A percentile compares a stretch with the other conserved stretches of the same genome.
Conservation (phyloP, 1,284 basidiomycete species). For the Ustilago tritici region DNA sequence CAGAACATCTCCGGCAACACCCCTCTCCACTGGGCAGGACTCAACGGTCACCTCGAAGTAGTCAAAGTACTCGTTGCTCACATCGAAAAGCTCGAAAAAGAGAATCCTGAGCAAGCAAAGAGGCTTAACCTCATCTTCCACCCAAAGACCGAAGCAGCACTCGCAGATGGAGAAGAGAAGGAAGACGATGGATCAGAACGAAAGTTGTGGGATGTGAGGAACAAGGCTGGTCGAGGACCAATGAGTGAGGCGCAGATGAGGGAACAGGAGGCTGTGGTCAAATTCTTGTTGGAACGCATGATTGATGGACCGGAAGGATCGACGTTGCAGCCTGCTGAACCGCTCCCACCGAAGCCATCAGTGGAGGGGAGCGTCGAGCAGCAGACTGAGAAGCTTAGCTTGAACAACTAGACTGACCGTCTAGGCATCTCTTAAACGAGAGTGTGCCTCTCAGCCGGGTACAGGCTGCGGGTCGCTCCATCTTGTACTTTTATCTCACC, state of each 20-base stretch:
- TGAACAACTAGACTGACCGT: slow-evolving; percentile 8
- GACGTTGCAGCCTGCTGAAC: slow-evolving; percentile 23
- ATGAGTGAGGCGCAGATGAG: slow-evolving; percentile 69
- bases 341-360: slow-evolving; percentile 23
- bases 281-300: slow-evolving; percentile 60
- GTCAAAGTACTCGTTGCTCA: slow-evolving; percentile 54
- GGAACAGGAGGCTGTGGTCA: slow-evolving; percentile 63
- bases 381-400: slow-evolving; percentile 29
- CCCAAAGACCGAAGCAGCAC: slow-evolving; percentile 12
- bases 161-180: slow-evolving; percentile 30
- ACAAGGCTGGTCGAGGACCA: slow-evolving; percentile 65
- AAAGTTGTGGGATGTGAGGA: slow-evolving; percentile 67
- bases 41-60: slow-evolving; percentile 64
- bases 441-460: background rate
- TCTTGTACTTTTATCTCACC: slow-evolving; percentile 20
- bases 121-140: slow-evolving; percentile 42
- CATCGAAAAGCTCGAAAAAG: slow-evolving; percentile 56
- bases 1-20: slow-evolving; percentile 67
- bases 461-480: background rate
- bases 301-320: slow-evolving; percentile 47
- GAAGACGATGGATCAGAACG: slow-evolving; percentile 52
- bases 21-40: slow-evolving; percentile 67
- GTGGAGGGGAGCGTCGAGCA: slow-evolving; percentile 16
- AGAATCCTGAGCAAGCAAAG: slow-evolving; percentile 37
- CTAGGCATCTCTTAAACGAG: background rate